Base-by-base conservation (phyloP, 164 flowering plant genomes). In the Kingdonia uniflora region DNA sequence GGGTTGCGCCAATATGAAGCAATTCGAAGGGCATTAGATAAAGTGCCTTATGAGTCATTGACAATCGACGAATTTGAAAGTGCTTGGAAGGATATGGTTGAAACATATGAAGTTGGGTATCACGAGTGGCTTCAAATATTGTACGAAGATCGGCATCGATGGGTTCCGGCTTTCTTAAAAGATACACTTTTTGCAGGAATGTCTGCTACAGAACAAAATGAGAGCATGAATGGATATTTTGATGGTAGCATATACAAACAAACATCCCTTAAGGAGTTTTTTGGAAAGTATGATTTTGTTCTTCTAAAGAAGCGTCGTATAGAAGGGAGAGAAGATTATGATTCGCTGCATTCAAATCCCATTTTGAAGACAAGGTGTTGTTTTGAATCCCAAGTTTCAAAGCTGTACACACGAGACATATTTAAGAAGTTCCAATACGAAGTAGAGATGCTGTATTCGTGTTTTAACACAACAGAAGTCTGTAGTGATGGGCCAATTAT, bases 151-250 rank as follows among this genome's bases (percentile, higher is more conserved):
- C 74, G 88, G 43, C 56, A 57, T 19, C 63, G 38, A 42, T 87
- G 95, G 95, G 88, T 78, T 47, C 95, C 86, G 0, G 82, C 70
- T 35, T 81, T 72, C 55, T 41, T 81, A 37, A 81, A 84, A 49
- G 81, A 83, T 35, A 70, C 67, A 1, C 70, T 69, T 55, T 86
- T 77, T 65, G 86, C 86, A 17, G 88, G 91, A 42, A 63, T 84
- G 71, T 68, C 78, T 16, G 51, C 70, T 38, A 61, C 70, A 1
- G 68, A 69, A 14, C 74, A 57, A 2, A 69, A 67, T 14, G 95
- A 81, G 60, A 53, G 46, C 17, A 25, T 76, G 39, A 61, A 39
- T 56, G 56, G 81, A 11, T 79, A 79, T 65, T 86, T 82, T 57
- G 81, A 79, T 45, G 75, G 65, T n/a, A 76, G 72, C 42, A 60